A percentile compares a stretch with the other conserved stretches of the same genome.
These are phyloP conservation scores for Aureobasidium namibiae DNA, from an alignment of 2,329 filamentous ascomycete genomes.

Conservation along the genomic window DNA sequence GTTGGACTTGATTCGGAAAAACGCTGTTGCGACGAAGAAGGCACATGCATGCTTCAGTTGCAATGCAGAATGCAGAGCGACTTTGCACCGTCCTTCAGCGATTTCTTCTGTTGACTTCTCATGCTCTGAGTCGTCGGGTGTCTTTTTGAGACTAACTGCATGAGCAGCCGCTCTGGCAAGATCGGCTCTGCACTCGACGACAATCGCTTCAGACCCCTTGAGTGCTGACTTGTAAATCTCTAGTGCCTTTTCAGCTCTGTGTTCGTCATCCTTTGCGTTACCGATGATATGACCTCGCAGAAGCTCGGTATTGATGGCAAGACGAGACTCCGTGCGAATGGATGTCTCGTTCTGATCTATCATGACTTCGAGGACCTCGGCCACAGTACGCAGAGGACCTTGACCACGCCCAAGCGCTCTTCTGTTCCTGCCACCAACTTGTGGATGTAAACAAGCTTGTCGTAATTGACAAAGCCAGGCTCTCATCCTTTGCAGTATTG, in stretches of 20 bases:
- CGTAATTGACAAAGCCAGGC: constrained; percentile 68
- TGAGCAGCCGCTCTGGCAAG: constrained; percentile 32
- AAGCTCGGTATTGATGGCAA: constrained; percentile 55
- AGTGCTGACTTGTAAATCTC: constrained; percentile 55
- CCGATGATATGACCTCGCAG: constrained; percentile 70
- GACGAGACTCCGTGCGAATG: constrained; percentile 56
- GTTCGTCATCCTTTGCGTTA: constrained; percentile 52
- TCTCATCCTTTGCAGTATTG: constrained; percentile 63
- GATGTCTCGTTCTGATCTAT: constrained; percentile 69
- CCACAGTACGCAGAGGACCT: constrained; percentile 66
- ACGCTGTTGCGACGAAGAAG: constrained; percentile 79
- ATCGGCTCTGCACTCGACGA: constrained; percentile 54
- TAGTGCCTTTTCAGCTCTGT: constrained; percentile 56
- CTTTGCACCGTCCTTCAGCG: constrained; percentile 33
- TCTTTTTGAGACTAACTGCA: constrained; percentile 8
- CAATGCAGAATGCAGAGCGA: constrained; percentile 61
- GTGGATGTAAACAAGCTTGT: constrained; percentile 78
- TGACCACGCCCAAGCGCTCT: constrained; percentile 52
- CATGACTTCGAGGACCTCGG: constrained; percentile 85
- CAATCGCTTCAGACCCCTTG: constrained; percentile 36
- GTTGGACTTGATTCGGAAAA: constrained; percentile 74
- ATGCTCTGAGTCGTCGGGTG: constrained; percentile 15
- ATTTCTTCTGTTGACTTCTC: constrained; percentile 25
- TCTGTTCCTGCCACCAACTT: constrained; percentile 62
- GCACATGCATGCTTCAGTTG: constrained; percentile 73